Evolutionary conservation across 1,139 yeast species (phyloP).

Genomic region (Magnusiomyces tetraspermus): DNA sequence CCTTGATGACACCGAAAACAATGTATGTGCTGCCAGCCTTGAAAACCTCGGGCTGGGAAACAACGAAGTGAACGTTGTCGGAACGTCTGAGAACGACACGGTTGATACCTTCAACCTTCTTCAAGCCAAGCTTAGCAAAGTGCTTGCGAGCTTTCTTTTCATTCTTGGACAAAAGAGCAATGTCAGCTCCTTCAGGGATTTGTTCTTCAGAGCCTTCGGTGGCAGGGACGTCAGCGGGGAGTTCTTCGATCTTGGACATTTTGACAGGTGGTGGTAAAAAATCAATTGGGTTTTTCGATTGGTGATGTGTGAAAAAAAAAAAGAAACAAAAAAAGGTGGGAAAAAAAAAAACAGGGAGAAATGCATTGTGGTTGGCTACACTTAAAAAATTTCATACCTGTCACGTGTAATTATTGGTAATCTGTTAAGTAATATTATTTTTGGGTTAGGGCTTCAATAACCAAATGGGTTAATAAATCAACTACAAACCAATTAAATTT

Average conservation of each 20-base stretch:
- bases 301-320: not conserved
- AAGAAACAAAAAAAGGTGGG: not conserved
- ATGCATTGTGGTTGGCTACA: not conserved
- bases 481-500: no score
- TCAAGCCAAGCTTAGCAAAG: conserved; percentile 81
- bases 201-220: conserved; percentile 19
- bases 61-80: conserved; percentile 71
- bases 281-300: not conserved
- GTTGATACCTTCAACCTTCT: conserved; percentile 83
- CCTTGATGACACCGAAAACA: conserved; percentile 84
- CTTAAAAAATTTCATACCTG: not conserved
- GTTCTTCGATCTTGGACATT: conserved; percentile 9
- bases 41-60: conserved; percentile 93
- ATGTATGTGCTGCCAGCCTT: conserved; percentile 83
- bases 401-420: no score
- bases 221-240: conserved; percentile 6
- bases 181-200: conserved; percentile 84
- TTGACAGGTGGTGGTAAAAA: not conserved
- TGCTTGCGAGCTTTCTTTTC: conserved; percentile 95
- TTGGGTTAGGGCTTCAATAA: no score
- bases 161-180: conserved; percentile 74
- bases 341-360: conserved; percentile 1
- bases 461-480: no score
- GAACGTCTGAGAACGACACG: conserved; percentile 95
- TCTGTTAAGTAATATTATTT: no score